phyloP scores from a whole-genome alignment of 306 rosid species.

The Urtica urens region DNA sequence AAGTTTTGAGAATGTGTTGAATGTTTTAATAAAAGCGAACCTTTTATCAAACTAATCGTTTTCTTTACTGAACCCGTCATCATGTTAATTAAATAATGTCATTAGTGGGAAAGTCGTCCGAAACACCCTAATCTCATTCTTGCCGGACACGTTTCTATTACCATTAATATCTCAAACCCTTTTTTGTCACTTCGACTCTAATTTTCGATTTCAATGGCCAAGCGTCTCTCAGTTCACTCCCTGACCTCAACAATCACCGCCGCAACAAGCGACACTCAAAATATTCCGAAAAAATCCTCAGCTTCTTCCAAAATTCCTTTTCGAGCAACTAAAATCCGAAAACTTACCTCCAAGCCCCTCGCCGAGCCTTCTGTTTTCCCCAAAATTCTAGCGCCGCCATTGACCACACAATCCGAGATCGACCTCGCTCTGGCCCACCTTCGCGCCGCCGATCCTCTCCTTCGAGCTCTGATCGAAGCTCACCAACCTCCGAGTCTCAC shows the following conservation, averaged over 20 bases:
- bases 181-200: neutral
- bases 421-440: slow-evolving; percentile 43
- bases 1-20: too few relatives aligned
- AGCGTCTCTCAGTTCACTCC: slow-evolving; percentile 21
- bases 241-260: slow-evolving; percentile 2
- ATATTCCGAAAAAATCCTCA: slow-evolving; percentile 12
- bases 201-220: slow-evolving; percentile 11
- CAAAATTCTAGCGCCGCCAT: slow-evolving; percentile 20
- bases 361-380: neutral
- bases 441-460: slow-evolving; percentile 39
- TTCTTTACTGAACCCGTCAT: too few relatives aligned
- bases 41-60: too few relatives aligned
- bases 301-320: slow-evolving; percentile 37
- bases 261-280: neutral
- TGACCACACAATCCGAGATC: slow-evolving; percentile 31
- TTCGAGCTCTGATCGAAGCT: slow-evolving; percentile 34
- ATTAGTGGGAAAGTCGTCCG: too few relatives aligned
- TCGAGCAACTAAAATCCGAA: slow-evolving; percentile 43
- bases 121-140: too few relatives aligned
- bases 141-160: too few relatives aligned
- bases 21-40: too few relatives aligned
- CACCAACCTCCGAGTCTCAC: slow-evolving; percentile 29
- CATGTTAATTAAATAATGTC: too few relatives aligned
- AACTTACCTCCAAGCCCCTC: slow-evolving; percentile 18
- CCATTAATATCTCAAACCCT: neutral